Percentiles rank a stretch among this genome's conserved stretches.
phyloP scores from a whole-genome alignment of 306 rosid genomes.

The Cercis canadensis region DNA sequence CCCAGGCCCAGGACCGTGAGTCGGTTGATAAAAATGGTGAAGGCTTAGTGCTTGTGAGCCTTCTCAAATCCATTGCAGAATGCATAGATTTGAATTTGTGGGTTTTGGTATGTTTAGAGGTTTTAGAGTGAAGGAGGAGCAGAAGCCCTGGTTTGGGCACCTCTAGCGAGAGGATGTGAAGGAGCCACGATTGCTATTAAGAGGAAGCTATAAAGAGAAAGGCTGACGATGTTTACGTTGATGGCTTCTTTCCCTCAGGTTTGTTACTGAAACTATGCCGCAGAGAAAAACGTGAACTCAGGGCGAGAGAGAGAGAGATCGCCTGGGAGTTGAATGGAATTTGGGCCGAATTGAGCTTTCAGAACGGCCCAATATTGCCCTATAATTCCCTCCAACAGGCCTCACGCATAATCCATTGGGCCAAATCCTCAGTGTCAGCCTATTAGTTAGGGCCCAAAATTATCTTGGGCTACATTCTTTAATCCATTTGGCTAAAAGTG shows the following conservation, averaged over 20 bases:
- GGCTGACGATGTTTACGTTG: not conserved
- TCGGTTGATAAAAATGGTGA: constrained; percentile 35
- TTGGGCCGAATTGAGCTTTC: not conserved
- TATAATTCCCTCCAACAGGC: not conserved
- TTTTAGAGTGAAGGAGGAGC: not conserved
- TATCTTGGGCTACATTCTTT: no score
- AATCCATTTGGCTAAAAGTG: no score
- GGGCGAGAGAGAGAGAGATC: no score
- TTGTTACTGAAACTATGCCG: not conserved
- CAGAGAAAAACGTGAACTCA: not conserved
- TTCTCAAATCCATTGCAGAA: constrained; percentile 52
- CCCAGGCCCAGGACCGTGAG: constrained; percentile 54
- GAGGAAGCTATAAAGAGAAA: not conserved
- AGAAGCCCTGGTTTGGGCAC: constrained; percentile 8
- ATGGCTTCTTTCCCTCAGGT: constrained; percentile 15
- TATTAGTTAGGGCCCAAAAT: no score
- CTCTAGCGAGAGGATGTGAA: not conserved
- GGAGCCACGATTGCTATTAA: constrained; percentile 6
- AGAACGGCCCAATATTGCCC: not conserved
- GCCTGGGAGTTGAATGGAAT: not conserved
- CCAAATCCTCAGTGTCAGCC: no score
- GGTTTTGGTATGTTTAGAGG: not conserved
- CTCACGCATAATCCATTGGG: no score
- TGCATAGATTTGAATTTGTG: constrained; percentile 19
- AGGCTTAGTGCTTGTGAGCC: constrained; percentile 40